Evolutionary conservation across 306 rosid genomes (phyloP), one percentile per base, ranked within the genome.

Genomic region (Sechiopsis laciniata): DNA sequence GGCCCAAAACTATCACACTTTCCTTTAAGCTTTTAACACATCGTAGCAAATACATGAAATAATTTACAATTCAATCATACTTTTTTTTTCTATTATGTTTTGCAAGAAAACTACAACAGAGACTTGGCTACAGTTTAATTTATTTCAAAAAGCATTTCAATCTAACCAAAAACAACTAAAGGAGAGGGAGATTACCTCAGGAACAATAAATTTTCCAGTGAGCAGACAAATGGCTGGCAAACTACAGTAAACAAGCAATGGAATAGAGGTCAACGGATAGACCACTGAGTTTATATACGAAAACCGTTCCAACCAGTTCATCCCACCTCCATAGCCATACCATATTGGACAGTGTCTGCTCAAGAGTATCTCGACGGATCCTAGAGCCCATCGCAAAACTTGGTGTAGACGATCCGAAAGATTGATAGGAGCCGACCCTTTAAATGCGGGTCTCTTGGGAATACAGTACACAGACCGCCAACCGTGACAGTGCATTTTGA

Each of bases 401-500:
- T 94, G 99, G 79, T 94, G 89, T 12, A 94, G 83, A 86, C 96
- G 96, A 85, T 94, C 99, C 6, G 97, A 89, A 35, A 94, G 91
- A 61, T 94, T 94, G 62, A 94, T 94, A 53, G 99, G 99, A 67
- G 99, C 97, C 3, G 99, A 95, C 29, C 99, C 99, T 77, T 95
- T 95, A 84, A 95, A 95, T 21, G 99, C 99, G 11, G 99, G 86
- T 35, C 81, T 81, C 76, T 85, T 88, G 14, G 99, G 99, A 67
- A 95, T 85, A 80, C 99, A 95, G 81, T 95, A 95, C 64, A 95
- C 97, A 21, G 99, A 95, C 65, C 95, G 85, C 99, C 99, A 95
- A 59, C 99, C 99, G 73, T 95, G 99, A 81, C 99, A 95, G 56
- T 95, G 99, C 99, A 95, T 95, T 85, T 95, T 95, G 76, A 95